A percentile compares a stretch with the other conserved stretches of the same genome.
Conservation (phyloP, 1,139 yeast species). For the Lizanozyma gosingica region DNA sequence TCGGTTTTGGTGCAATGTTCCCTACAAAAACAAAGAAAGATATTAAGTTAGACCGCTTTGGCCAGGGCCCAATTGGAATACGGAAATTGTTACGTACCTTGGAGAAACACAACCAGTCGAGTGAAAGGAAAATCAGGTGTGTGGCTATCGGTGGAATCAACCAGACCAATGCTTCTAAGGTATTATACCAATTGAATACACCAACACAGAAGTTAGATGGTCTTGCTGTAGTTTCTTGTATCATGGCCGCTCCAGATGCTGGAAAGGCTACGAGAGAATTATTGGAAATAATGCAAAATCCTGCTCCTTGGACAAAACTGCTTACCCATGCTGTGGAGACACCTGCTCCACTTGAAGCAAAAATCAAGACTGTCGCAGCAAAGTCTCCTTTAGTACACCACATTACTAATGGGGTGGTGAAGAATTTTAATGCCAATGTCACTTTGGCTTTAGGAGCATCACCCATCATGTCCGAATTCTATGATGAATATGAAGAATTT, state of each 20-base stretch:
- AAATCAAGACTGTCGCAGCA: conserved; percentile 2
- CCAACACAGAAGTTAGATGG: conserved; percentile 56
- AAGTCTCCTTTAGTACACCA: conserved; percentile 70
- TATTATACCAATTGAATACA: conserved; percentile 40
- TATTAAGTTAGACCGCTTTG: conserved; percentile 36
- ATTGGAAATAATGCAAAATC: conserved; percentile 9
- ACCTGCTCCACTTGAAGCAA: conserved; percentile 2
- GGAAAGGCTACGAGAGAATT: conserved; percentile 40
- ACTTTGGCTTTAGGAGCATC: conserved; percentile 79
- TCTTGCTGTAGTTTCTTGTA: conserved; percentile 78
- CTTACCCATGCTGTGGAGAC: background rate
- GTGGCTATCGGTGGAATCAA: conserved; percentile 89
- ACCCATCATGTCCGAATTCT: conserved; percentile 85
- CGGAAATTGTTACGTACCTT: conserved; percentile 44
- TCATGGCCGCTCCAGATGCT: conserved; percentile 64
- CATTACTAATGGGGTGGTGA: conserved; percentile 84
- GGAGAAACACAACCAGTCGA: conserved; percentile 8
- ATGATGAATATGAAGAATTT: conserved; percentile 60
- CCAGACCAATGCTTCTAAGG: conserved; percentile 50
- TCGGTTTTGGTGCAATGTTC: conserved; percentile 81
- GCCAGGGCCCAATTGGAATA: conserved; percentile 62
- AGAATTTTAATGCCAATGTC: conserved; percentile 84
- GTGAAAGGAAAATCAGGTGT: conserved; percentile 33
- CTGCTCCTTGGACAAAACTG: conserved; percentile 10
- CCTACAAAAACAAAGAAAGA: conserved; percentile 62